These are phyloP conservation scores for Capronia coronata DNA, from an alignment of 2,329 filamentous ascomycete species.

Conservation along the genomic window DNA sequence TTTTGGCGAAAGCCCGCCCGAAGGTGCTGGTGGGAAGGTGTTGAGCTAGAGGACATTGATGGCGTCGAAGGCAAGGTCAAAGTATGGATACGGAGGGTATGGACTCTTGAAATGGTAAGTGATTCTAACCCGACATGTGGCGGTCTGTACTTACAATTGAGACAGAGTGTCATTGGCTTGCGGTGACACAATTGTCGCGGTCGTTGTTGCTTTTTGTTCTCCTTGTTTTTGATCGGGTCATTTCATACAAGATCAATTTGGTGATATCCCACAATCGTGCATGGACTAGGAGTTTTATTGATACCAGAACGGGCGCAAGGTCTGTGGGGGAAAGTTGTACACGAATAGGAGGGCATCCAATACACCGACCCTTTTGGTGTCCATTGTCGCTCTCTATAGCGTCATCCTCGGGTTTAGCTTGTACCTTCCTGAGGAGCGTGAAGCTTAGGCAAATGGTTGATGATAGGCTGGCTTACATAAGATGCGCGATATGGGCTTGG, in stretches of 20 bases:
- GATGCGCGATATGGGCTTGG: conserved; percentile 3
- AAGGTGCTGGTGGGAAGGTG: conserved; percentile 98
- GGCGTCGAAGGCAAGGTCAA: conserved; percentile 89
- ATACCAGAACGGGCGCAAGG: not conserved
- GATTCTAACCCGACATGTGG: not conserved
- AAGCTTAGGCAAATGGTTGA: too few species aligned
- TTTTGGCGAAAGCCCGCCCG: conserved; percentile 98
- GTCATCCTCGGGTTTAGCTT: too few species aligned
- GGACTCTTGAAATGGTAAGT: conserved; percentile 89
- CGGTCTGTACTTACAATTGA: conserved; percentile 12
- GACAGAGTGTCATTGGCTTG: conserved; percentile 74
- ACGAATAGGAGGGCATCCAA: not conserved
- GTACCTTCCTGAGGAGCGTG: too few species aligned
- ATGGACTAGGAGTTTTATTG: conserved; percentile 10
- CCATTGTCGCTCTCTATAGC: not conserved
- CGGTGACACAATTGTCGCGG: conserved; percentile 45
- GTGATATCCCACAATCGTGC: conserved; percentile 13
- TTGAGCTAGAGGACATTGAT: conserved; percentile 82
- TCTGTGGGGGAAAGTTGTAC: not conserved
- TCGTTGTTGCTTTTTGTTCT: not conserved
- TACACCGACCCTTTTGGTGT: not conserved
- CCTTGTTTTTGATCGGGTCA: not conserved
- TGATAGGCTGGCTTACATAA: conserved; percentile 9
- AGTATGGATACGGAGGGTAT: conserved; percentile 96
- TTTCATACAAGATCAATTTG: not conserved